Conservation (phyloP, 345 rosid species). For the Leavenworthia alabamica region DNA sequence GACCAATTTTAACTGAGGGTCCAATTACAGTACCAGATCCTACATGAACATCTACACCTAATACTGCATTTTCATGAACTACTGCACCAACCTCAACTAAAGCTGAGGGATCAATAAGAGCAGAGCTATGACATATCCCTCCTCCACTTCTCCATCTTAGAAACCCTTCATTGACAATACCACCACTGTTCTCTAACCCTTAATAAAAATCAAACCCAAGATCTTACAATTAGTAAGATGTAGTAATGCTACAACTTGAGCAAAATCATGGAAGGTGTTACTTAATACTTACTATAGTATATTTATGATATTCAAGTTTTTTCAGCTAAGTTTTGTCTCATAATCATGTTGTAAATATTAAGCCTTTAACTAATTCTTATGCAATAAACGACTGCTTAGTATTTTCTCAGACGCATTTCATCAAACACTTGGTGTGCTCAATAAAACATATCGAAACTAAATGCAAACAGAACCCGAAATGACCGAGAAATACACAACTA, state of each 20-base stretch:
- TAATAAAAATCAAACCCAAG: background rate
- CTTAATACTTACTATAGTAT: no score
- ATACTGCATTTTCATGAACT: conserved; percentile 43
- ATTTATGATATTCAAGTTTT: no score
- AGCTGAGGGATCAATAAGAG: conserved; percentile 47
- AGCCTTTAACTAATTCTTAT: no score
- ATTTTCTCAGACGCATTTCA: background rate
- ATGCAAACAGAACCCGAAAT: background rate
- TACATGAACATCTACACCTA: conserved; percentile 48
- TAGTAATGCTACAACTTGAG: no score
- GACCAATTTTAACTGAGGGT: conserved; percentile 48
- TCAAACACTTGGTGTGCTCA: conserved; percentile 1
- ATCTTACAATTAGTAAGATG: background rate
- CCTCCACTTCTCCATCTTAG: conserved; percentile 54
- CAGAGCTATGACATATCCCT: conserved; percentile 52
- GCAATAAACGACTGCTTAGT: no score
- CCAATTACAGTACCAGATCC: conserved; percentile 69
- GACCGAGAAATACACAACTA: background rate
- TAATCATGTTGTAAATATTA: no score
- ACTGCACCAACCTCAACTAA: conserved; percentile 52
- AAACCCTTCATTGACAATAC: conserved; percentile 24
- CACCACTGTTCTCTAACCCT: conserved; percentile 24
- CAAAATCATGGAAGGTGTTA: background rate
- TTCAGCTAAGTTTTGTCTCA: no score
- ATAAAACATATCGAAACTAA: background rate